Base-by-base conservation (phyloP, 495 filamentous ascomycete genomes). In the Daldinia childiae region DNA sequence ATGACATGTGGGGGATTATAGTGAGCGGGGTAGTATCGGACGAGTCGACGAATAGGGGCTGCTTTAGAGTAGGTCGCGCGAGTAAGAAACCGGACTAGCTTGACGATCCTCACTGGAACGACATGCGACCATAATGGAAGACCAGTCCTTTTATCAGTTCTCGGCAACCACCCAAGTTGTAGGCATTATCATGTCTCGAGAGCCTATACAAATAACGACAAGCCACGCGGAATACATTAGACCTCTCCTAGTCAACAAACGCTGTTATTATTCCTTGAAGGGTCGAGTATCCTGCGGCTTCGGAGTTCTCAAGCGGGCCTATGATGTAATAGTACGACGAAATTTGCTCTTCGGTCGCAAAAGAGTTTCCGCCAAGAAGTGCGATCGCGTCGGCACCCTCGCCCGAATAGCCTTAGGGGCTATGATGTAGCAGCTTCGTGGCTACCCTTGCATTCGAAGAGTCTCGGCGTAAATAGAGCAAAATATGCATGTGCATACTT, bases 1-100 rank as follows among this genome's bases (percentile, higher is more conserved):
- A 58, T 43, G 24, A 45, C 55, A 58, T 24, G 72, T 64, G 72
- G 68, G 72, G 72, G 71, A 62, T 24, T 56, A 58, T 66, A 63
- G 34, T 63, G 68, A 74, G 72, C 72, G 72, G 72, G 72, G 72
- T 71, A 67, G 48, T 29, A 71, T 58, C 52, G 62, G 55, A 43
- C 48, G 38, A 58, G 21, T 68, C 36, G 63, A 71, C 72, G 72
- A 74, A 74, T 74, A 60, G 51, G 54, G 59, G 67, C 67, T 41
- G 55, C 58, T 71, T 69, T 73, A 69, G 60, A 43, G 63, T 64
- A 51, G 68, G 32, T 63, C 63, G 68, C 38, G 55, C 72, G 60
- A 67, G 57, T 68, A 59, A 36, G 52, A 65, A 74, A 71, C 59
- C 39, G 68, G 72, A 74, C 67, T 71, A 74, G 72, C 72, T 71